Percentiles rank a stretch among this genome's conserved stretches.
Evolutionary conservation across 2,329 filamentous ascomycete genomes (phyloP).

Genomic region (Hyphodiscus sp.): DNA sequence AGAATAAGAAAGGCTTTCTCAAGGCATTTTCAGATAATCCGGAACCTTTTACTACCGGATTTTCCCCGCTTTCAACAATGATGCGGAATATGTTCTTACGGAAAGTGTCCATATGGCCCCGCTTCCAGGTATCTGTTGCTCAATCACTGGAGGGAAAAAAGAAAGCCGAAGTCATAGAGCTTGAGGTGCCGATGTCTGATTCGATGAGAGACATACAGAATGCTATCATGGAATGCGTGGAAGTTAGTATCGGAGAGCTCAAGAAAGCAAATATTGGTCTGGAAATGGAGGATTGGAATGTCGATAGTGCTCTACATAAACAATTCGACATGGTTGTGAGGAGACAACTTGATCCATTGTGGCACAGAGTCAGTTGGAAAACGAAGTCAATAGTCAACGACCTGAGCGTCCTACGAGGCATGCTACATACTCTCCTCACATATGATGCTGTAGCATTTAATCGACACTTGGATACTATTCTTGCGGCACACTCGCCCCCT

Average conservation of each 20-base stretch:
- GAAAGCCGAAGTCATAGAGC: constrained; percentile 93
- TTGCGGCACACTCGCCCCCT: constrained; percentile 82
- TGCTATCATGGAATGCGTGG: constrained; percentile 91
- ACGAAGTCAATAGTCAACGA: constrained; percentile 93
- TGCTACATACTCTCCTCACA: constrained; percentile 75
- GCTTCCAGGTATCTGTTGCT: constrained; percentile 87
- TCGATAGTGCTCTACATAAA: constrained; percentile 85
- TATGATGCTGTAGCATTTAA: constrained; percentile 90
- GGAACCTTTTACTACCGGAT: constrained; percentile 82
- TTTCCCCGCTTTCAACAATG: constrained; percentile 81
- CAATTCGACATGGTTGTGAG: constrained; percentile 88
- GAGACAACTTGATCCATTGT: constrained; percentile 88
- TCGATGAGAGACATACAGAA: constrained; percentile 91
- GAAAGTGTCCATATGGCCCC: constrained; percentile 84
- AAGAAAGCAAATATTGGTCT: constrained; percentile 85
- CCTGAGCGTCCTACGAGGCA: constrained; percentile 71
- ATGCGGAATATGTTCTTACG: constrained; percentile 87
- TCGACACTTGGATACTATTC: constrained; percentile 88
- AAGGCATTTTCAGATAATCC: constrained; percentile 95
- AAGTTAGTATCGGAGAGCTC: constrained; percentile 87
- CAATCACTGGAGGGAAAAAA: constrained; percentile 83
- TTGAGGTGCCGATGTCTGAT: constrained; percentile 94
- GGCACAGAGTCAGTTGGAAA: constrained; percentile 93
- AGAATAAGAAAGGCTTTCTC: constrained; percentile 88
- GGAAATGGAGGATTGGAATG: constrained; percentile 95